A percentile compares a stretch with the other conserved stretches of the same genome.
phyloP scores from a whole-genome alignment of 75 land plant species.

The Gnetum montanum region DNA sequence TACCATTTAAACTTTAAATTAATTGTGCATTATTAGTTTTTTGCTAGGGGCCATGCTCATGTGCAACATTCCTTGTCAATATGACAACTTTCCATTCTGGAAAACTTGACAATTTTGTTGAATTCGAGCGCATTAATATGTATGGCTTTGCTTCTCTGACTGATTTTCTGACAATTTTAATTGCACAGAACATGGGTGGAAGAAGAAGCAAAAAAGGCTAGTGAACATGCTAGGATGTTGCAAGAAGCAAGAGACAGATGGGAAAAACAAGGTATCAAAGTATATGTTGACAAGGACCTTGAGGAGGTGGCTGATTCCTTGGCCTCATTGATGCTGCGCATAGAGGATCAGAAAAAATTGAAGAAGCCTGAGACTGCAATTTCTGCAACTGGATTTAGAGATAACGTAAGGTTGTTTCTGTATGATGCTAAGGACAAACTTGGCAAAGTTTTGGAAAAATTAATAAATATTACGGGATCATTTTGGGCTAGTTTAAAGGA shows the following conservation, averaged over 20 bases:
- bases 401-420: conserved; percentile 26
- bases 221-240: conserved; percentile 65
- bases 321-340: conserved; percentile 33
- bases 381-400: too few species aligned
- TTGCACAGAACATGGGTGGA: conserved; percentile 77
- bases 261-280: conserved; percentile 74
- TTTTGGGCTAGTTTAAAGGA: conserved; percentile 25
- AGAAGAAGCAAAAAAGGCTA: conserved; percentile 80
- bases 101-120: too few species aligned
- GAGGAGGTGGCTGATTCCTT: conserved; percentile 36
- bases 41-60: too few species aligned
- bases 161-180: too few species aligned
- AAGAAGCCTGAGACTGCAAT: too few species aligned
- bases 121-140: too few species aligned
- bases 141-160: too few species aligned
- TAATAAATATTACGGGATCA: conserved; percentile 21
- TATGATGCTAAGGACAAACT: conserved; percentile 20
- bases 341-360: background rate
- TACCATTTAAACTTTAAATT: too few species aligned
- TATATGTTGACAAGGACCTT: conserved; percentile 55
- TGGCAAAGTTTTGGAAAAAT: conserved; percentile 16
- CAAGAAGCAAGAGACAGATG: conserved; percentile 84
- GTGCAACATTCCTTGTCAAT: too few species aligned
- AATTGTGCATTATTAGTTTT: too few species aligned
- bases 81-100: too few species aligned